A percentile compares a stretch with the other conserved stretches of the same genome.
Conservation (phyloP, 2,329 filamentous ascomycete species). For the Exophiala oligosperma region DNA sequence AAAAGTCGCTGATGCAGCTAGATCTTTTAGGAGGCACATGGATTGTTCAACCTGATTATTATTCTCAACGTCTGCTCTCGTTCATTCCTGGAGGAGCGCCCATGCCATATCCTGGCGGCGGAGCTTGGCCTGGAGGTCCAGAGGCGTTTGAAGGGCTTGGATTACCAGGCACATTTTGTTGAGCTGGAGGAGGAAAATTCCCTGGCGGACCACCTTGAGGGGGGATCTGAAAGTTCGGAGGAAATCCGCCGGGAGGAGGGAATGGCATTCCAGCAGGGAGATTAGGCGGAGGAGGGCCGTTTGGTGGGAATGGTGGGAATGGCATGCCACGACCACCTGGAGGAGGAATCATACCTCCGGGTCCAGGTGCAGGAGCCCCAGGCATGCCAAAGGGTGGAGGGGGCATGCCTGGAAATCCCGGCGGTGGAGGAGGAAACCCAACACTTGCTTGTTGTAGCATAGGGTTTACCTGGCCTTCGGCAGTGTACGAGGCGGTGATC, state of each 20-base stretch:
- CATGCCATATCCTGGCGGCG: conserved; percentile 28
- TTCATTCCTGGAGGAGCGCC: conserved; percentile 24
- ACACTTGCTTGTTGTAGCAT: conserved; percentile 66
- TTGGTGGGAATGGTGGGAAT: conserved; percentile 53
- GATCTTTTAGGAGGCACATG: background rate
- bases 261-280: conserved; percentile 45
- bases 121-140: conserved; percentile 22
- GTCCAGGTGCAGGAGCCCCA: conserved; percentile 37
- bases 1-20: background rate
- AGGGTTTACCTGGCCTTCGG: conserved; percentile 88
- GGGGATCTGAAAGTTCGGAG: conserved; percentile 55
- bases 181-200: conserved; percentile 35
- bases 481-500: conserved; percentile 93
- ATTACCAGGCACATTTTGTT: conserved; percentile 29
- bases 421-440: conserved; percentile 55
- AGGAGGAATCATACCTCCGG: conserved; percentile 49
- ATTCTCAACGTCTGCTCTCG: conserved; percentile 21
- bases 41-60: background rate
- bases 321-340: conserved; percentile 56
- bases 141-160: conserved; percentile 32
- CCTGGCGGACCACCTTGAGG: conserved; percentile 33
- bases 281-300: conserved; percentile 42
- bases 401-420: conserved; percentile 58
- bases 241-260: conserved; percentile 48
- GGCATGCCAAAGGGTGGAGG: conserved; percentile 60